phyloP scores from a whole-genome alignment of 208 protist genomes.

The Leishmania gerbilli region DNA sequence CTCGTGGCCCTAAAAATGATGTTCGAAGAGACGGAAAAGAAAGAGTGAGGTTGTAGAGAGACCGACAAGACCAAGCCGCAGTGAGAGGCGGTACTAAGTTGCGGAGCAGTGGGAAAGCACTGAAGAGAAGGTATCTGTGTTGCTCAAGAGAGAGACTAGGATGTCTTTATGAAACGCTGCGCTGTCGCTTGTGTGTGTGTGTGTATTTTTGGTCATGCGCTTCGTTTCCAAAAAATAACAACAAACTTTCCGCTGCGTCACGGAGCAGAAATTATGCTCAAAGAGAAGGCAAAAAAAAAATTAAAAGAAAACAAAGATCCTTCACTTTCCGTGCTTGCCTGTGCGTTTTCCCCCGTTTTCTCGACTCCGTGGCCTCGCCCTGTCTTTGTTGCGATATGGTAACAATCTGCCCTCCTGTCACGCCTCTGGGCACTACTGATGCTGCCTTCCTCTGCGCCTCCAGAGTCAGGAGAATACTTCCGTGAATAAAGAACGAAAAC shows the following conservation, averaged over 20 bases:
- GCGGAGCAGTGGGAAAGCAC: neutral
- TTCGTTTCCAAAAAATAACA: neutral
- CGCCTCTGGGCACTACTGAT: neutral
- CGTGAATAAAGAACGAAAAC: neutral
- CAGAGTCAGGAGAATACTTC: neutral
- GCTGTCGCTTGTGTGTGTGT: neutral
- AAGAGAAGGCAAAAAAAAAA: neutral
- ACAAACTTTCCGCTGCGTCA: neutral
- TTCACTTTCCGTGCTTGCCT: neutral
- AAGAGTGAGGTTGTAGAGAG: neutral
- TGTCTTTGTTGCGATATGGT: neutral
- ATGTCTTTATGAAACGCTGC: neutral
- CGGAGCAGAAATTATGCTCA: neutral
- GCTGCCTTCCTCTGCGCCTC: neutral
- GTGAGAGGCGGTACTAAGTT: neutral
- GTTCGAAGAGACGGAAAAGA: neutral
- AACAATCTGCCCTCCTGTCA: neutral
- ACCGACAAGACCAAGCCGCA: neutral
- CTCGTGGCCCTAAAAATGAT: neutral
- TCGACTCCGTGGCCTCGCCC: neutral
- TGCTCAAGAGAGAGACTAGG: neutral
- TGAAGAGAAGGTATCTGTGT: neutral
- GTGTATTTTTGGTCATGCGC: neutral
- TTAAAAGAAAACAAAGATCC: neutral
- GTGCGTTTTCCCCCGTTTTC: neutral